Base-by-base conservation (phyloP, 305 asterid genomes). In the Fraxinus albicans region DNA sequence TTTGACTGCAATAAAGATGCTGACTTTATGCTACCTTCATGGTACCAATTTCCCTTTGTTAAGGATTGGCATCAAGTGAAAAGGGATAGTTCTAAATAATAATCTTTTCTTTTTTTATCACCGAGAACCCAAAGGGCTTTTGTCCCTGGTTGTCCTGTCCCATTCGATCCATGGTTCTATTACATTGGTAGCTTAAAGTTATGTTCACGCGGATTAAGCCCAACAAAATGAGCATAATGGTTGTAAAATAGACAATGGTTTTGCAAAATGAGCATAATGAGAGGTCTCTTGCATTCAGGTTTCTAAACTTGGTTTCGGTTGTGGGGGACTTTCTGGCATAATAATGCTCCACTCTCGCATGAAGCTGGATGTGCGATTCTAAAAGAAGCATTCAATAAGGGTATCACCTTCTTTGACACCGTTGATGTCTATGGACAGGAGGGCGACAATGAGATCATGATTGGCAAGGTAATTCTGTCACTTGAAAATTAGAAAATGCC, bases 391-490 rank as follows among this genome's bases (percentile, higher is more conserved):
- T 91, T 88, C 29, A 4, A 73, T 21, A 86, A 67, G 36, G 93
- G 96, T 65, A 73, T 92, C 34, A 89, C 94, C 4, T 85, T 90
- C 78, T 89, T 90, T 21, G 94, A 90, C 86, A 88, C 93, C 2
- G 79, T 93, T 1, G 90, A 92, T 53, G 0, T 86, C 4, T 92
- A 92, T 50, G 96, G 94, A 8, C 6, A 73, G 6, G 19, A 23
- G 1, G 79, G 84, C 35, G 77, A 88, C 35, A 92, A 90, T 29
- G 94, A 92, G 87, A 83, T 84, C 78, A 81, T 89, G 92, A 76
- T 90, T 7, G 93, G 90, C 82, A 90, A 92, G 93, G 96, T 86
- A 83, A 77, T 60, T 13, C 29, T 7, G 44, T 36, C 5, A 8
- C 38, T 47, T 69, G 27, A 60, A 36, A 34, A 9, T 27, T 69